Evolutionary conservation across 2,329 filamentous ascomycete genomes (phyloP), one percentile per base, ranked within the genome.

Genomic region (Tympanopsis confertula): DNA sequence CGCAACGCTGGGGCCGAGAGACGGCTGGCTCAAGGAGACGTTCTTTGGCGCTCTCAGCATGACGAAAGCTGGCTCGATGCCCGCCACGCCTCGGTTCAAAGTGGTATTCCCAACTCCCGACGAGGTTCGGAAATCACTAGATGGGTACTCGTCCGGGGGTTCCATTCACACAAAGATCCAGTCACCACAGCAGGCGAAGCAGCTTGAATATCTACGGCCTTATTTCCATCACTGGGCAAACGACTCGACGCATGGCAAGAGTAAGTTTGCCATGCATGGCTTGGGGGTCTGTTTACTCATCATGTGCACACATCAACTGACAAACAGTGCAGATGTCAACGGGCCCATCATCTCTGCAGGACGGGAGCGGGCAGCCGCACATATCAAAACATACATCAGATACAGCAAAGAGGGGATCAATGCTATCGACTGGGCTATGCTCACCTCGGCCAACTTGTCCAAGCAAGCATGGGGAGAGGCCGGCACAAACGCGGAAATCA

Each of bases 381-480:
- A 94, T 47, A 83, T 94, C 53, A 94, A 94, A 55, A 94, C 86
- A 0, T 94, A 91, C 50, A 77, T 88, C 33, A 74, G 83, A 4
- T 87, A 69, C 45, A 58, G 62, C 38, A 40, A 39, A 7, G 32
- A 15, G 18, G 14, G n/a, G 7, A 13, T 22, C 38, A 53, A 49
- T 2, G 56, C 59, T 0, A 78, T 93, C 28, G 83, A 91, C 50
- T 94, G 87, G 88, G 86, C 84, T 2, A 66, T 94, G 44, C 55
- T 93, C 2, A 93, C 86, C 0, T 91, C 84, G n/a, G 86, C 87
- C n/a, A 94, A 94, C 47, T 56, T 94, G 2, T 91, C 84, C 2
- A 89, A 80, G 43, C 86, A 94, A 57, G 87, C 87, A 0, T 94
- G 87, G 88, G 87, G 87, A 1, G 77, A 82, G 26, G 65, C 71